Percentiles rank a stretch among this genome's conserved stretches.
Conservation (phyloP, 345 rosid genomes). For the Schrenkiella parvula region DNA sequence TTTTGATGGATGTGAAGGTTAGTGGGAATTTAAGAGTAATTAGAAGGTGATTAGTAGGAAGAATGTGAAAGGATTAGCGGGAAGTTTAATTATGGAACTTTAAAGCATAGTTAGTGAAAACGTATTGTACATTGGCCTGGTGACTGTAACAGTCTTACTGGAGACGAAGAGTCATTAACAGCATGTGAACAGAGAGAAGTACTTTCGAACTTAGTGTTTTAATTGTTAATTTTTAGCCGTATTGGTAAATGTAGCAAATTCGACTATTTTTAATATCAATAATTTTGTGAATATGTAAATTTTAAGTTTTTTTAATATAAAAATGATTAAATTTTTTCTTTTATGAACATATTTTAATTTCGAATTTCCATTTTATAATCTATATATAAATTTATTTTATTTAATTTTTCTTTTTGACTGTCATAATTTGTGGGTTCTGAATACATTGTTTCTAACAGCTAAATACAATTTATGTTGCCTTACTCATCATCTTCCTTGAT, state of each 20-base stretch:
- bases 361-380: background rate
- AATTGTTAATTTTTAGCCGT: background rate
- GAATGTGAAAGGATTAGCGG: constrained; percentile 10
- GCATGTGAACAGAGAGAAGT: background rate
- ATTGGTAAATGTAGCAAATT: background rate
- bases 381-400: too few species aligned
- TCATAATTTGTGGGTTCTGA: background rate
- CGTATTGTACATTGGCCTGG: background rate
- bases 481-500: background rate
- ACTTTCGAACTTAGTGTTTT: background rate
- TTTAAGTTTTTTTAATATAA: background rate
- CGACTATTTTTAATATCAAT: background rate
- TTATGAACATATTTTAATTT: too few species aligned
- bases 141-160: background rate
- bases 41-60: background rate
- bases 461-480: background rate
- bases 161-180: background rate
- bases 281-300: background rate
- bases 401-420: background rate
- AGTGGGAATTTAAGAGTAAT: background rate
- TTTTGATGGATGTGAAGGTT: background rate
- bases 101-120: background rate
- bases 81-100: background rate
- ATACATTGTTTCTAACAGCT: background rate
- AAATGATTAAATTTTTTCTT: too few species aligned